Evolutionary conservation across 2,329 filamentous ascomycete species (phyloP), one percentile per base, ranked within the genome.

Genomic region (Arachnopeziza araneosa): DNA sequence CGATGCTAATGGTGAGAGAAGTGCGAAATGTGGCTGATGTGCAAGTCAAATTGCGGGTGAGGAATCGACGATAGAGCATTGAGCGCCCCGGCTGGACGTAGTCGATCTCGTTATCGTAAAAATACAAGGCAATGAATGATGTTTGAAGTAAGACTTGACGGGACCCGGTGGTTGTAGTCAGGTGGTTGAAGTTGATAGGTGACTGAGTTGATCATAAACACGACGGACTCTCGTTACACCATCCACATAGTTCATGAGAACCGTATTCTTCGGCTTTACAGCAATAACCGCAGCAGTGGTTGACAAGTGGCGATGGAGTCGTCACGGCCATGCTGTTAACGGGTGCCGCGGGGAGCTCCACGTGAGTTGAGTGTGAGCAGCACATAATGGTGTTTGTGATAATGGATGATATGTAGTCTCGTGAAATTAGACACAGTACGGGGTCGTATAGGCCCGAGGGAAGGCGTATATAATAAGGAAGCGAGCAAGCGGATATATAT

Each of bases 281-380:
- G 72, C 79, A 82, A 66, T 76, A 79, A 24, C 75, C 75, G 74
- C 79, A 82, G 77, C 79, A 82, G 65, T 75, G 68, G 72, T 78
- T 75, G 73, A 80, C 76, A 59, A 79, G 77, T 59, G 75, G 74
- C 63, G 76, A 70, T 64, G 72, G 69, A 58, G 77, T 76, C 67
- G 75, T 74, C 72, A 75, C 68, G 67, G 73, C 73, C 78, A 80
- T 80, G 55, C 55, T 60, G 61, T 50, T n/a, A 21, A 49, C 12
- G 36, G 26, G 48, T 54, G 50, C 26, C 52, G 24, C 24, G 32
- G 44, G 12, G 12, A 44, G 36, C 17, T 30, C 26, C 4, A 30
- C 26, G 26, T 44, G 5, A 14, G 12, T 44, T 44, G 36, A 44
- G 36, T 19, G 36, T 44, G 36, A 44, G 17, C 6, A 44, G 36